phyloP scores from a whole-genome alignment of 2,329 filamentous ascomycete genomes.

The Emmonsia crescens region DNA sequence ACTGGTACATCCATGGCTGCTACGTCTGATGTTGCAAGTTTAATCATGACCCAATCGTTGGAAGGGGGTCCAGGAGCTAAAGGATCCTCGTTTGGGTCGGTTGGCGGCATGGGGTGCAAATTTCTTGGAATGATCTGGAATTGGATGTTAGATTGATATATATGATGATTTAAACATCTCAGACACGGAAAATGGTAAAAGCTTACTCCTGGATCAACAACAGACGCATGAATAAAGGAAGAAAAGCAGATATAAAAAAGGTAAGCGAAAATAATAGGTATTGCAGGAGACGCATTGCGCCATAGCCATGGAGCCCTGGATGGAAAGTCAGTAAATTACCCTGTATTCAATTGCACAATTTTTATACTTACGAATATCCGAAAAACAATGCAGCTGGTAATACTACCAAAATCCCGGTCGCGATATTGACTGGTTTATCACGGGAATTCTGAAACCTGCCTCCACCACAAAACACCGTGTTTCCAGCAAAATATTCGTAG shows the following conservation, averaged over 20 bases:
- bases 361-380: slow-evolving; percentile 53
- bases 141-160: neutral
- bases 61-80: slow-evolving; percentile 70
- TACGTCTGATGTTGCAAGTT: slow-evolving; percentile 60
- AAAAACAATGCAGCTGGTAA: slow-evolving; percentile 77
- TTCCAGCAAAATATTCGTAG: slow-evolving; percentile 87
- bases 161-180: neutral
- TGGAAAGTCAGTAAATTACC: slow-evolving; percentile 10
- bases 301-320: slow-evolving; percentile 66
- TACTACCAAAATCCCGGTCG: slow-evolving; percentile 69
- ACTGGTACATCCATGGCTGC: slow-evolving; percentile 96
- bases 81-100: slow-evolving; percentile 66
- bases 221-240: slow-evolving; percentile 86
- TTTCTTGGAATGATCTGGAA: slow-evolving; percentile 83
- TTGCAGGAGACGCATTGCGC: slow-evolving; percentile 73
- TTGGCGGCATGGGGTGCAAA: slow-evolving; percentile 73
- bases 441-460: slow-evolving; percentile 81
- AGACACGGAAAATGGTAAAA: neutral
- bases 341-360: neutral
- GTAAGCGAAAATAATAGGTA: slow-evolving; percentile 85
- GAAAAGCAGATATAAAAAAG: slow-evolving; percentile 83
- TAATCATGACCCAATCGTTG: slow-evolving; percentile 89
- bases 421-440: slow-evolving; percentile 78
- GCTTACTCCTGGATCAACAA: slow-evolving; percentile 84
- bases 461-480: slow-evolving; percentile 78